phyloP scores from a whole-genome alignment of 805 yeast genomes.

The Teunomyces pallodes region DNA sequence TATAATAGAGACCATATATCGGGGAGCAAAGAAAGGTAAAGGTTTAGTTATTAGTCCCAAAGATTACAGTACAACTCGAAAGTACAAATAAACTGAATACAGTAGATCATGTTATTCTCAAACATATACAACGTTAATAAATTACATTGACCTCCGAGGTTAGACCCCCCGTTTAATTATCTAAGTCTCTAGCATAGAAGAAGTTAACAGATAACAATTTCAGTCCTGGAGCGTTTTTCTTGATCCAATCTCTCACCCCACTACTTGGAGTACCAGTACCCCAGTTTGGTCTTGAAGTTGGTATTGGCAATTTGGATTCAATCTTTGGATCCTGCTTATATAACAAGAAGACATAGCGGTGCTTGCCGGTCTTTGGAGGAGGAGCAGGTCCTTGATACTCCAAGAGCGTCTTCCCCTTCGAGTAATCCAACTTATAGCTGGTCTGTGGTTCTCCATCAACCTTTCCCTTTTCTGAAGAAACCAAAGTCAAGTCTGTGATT shows the following conservation, averaged over 20 bases:
- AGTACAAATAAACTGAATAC: neutral
- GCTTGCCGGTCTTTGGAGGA: slow-evolving; percentile 83
- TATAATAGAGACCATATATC: slow-evolving; percentile 80
- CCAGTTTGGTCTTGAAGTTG: slow-evolving; percentile 68
- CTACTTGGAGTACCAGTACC: slow-evolving; percentile 80
- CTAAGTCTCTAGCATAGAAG: slow-evolving; percentile 71
- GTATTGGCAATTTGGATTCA: slow-evolving; percentile 37
- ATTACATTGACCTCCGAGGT: neutral
- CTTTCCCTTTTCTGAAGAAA: slow-evolving; percentile 28
- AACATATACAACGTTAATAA: neutral
- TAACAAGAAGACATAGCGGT: slow-evolving; percentile 78
- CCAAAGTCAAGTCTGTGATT: slow-evolving; percentile 49
- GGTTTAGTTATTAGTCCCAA: slow-evolving; percentile 87
- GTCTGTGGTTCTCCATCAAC: slow-evolving; percentile 27
- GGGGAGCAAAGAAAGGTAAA: slow-evolving; percentile 91
- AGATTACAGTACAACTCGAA: slow-evolving; percentile 46
- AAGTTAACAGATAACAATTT: slow-evolving; percentile 75
- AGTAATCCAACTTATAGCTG: slow-evolving; percentile 27
- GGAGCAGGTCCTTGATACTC: slow-evolving; percentile 85
- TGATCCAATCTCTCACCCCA: slow-evolving; percentile 76
- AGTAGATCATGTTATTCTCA: neutral
- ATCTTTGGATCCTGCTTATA: slow-evolving; percentile 59
- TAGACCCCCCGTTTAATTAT: slow-evolving; percentile 6
- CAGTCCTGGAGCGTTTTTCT: slow-evolving; percentile 50
- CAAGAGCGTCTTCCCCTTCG: slow-evolving; percentile 42